Evolutionary conservation across 139 green algal species (phyloP).

Genomic region (Parachlorella kessleri): DNA sequence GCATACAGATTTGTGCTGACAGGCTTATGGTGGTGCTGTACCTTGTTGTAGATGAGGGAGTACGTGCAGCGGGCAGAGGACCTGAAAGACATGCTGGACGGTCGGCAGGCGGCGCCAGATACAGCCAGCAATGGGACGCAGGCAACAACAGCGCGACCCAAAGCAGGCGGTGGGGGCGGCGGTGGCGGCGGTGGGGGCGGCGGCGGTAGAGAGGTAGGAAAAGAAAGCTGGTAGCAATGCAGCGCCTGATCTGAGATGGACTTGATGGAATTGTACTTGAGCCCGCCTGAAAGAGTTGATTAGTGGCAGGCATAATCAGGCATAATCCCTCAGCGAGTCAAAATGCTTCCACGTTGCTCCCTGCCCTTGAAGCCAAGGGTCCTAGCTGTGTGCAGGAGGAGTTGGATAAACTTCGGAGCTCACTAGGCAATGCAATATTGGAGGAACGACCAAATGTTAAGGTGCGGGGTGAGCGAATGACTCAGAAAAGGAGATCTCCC

Average conservation of each 20-base stretch:
- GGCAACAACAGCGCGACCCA: constrained; percentile 21
- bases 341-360: too few relatives aligned
- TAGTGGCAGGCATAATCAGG: too few relatives aligned
- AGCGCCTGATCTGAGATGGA: too few relatives aligned
- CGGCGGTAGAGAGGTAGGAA: constrained; percentile 38
- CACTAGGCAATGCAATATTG: constrained; percentile 80
- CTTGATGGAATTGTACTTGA: too few relatives aligned
- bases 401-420: constrained; percentile 81
- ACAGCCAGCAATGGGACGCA: constrained; percentile 17
- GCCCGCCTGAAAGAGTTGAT: too few relatives aligned
- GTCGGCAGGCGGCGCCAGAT: constrained; percentile 31
- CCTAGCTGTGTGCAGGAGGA: constrained; percentile 64
- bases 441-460: constrained; percentile 95
- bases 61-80: constrained; percentile 95
- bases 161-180: not conserved
- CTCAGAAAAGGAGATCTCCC: too few relatives aligned
- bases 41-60: constrained; percentile 95
- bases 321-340: too few relatives aligned
- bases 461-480: too few relatives aligned
- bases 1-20: too few relatives aligned
- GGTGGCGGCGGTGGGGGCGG: constrained; percentile 30
- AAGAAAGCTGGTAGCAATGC: not conserved
- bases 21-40: too few relatives aligned
- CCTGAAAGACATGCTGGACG: constrained; percentile 80
- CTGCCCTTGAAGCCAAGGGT: too few relatives aligned